phyloP scores from a whole-genome alignment of 495 filamentous ascomycete genomes.

The Antarctomyces pellizariae region DNA sequence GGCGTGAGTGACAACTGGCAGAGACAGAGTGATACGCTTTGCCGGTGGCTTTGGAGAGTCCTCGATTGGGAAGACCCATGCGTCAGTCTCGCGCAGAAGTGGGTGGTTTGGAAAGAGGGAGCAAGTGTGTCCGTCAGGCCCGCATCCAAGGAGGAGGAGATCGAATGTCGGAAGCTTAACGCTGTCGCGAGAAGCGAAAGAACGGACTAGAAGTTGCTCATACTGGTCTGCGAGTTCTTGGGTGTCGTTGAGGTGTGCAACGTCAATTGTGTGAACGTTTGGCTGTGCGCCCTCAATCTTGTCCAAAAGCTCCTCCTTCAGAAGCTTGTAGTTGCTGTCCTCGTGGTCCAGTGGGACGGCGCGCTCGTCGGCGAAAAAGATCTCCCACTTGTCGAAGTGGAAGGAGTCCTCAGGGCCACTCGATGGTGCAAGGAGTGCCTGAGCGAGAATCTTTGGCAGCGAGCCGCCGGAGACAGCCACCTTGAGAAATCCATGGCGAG shows the following conservation, averaged over 20 bases:
- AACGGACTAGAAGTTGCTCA: conserved; percentile 64
- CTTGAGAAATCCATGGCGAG: conserved; percentile 66
- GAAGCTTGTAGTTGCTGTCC: conserved; percentile 80
- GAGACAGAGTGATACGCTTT: conserved; percentile 69
- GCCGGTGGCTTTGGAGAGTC: conserved; percentile 90
- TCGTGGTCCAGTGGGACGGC: conserved; percentile 73
- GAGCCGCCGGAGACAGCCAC: conserved; percentile 88
- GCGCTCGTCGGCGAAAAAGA: conserved; percentile 97
- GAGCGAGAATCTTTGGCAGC: conserved; percentile 62
- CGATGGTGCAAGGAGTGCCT: conserved; percentile 42
- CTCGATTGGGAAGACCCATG: conserved; percentile 77
- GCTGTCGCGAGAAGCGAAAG: conserved; percentile 64
- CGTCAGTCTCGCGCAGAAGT: conserved; percentile 65
- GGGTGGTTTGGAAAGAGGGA: conserved; percentile 80
- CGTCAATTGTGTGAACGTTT: conserved; percentile 55
- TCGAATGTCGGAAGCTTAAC: conserved; percentile 89
- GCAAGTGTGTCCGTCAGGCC: conserved; percentile 94
- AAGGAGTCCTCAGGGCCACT: conserved; percentile 36
- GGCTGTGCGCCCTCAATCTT: conserved; percentile 52
- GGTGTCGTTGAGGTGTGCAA: conserved; percentile 45
- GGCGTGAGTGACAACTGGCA: conserved; percentile 72
- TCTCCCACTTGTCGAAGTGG: conserved; percentile 75
- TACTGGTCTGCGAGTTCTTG: conserved; percentile 89
- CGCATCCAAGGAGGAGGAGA: conserved; percentile 73
- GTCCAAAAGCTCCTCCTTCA: conserved; percentile 70